Evolutionary conservation across 148 eudicot species (phyloP).

Genomic region (Camellia lanceoleosa): DNA sequence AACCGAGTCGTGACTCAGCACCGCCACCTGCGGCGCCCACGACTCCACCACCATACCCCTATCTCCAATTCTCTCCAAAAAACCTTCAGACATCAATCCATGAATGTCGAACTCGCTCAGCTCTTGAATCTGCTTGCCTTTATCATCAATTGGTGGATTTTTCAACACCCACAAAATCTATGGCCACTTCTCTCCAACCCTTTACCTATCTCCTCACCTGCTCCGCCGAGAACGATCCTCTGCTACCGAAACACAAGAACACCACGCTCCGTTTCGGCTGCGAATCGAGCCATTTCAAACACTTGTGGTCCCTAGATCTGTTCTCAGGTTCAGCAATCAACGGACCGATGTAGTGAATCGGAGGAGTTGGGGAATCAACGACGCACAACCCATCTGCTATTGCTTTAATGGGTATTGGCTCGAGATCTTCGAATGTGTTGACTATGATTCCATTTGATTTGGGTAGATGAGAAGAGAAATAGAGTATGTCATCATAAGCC

Average conservation of each 20-base stretch:
- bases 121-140: not conserved
- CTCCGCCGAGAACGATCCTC: conserved; percentile 19
- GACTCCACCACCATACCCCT: conserved; percentile 21
- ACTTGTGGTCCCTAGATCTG: conserved; percentile 9
- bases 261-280: conserved; percentile 30
- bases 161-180: conserved; percentile 29
- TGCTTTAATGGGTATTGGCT: conserved; percentile 24
- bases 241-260: conserved; percentile 37
- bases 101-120: not conserved
- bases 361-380: conserved; percentile 20
- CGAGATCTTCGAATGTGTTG: conserved; percentile 32
- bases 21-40: conserved; percentile 30
- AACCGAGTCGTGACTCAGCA: conserved; percentile 26
- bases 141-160: conserved; percentile 9
- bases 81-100: conserved; percentile 17
- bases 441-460: conserved; percentile 26
- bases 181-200: conserved; percentile 25
- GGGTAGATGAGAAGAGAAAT: conserved; percentile 13
- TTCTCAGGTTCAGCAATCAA: conserved; percentile 7
- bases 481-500: conserved; percentile 22
- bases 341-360: conserved; percentile 26
- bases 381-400: conserved; percentile 23
- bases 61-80: conserved; percentile 21
- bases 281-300: conserved; percentile 28
- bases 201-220: conserved; percentile 25